Base-by-base conservation (phyloP, 2,329 filamentous ascomycete genomes). In the Xylaria hypoxylon region DNA sequence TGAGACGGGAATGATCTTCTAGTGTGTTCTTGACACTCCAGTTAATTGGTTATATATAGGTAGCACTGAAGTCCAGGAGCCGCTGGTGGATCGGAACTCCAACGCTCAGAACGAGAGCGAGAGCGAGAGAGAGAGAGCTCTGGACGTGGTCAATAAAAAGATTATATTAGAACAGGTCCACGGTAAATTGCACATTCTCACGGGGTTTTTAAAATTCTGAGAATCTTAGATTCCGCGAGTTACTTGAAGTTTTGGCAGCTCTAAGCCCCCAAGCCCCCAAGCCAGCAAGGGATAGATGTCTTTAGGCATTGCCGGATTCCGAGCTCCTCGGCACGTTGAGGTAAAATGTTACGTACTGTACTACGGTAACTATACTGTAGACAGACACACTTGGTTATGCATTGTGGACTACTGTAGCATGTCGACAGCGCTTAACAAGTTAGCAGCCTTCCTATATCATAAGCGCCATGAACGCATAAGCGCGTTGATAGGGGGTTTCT, bases 391-490 rank as follows among this genome's bases (percentile, higher is more conserved):
- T 42, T 42, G 38, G 5, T 15, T 3, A 15, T 17, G 13, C 13
- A 51, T 44, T 53, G 40, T 58, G 26, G 51, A 61, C 31, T 52
- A n/a, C n/a, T n/a, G n/a, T n/a, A 47, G 24, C 53, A 53, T 64
- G 24, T 24, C 42, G 24, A 51, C 55, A 50, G 66, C 40, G 68
- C 68, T 68, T 73, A 70, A 67, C 50, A 48, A 3, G 38, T 42
- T 65, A 45, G 52, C 48, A 60, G 59, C 35, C 59, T 53, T n/a
- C n/a, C 53, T 35, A 26, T 19, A 67, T 56, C 24, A 40, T 52
- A 70, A 65, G 57, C 59, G 67, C 67, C 59, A 58, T 17, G 55
- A 58, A 40, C 59, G 55, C 66, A 64, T 73, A 73, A 74, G 72
- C 73, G 73, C 72, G 72, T 47, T 28, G 35, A 22, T 52, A 50